Evolutionary conservation across 129 eudicot genomes (phyloP).

Genomic region (Helichrysum umbraculigerum): DNA sequence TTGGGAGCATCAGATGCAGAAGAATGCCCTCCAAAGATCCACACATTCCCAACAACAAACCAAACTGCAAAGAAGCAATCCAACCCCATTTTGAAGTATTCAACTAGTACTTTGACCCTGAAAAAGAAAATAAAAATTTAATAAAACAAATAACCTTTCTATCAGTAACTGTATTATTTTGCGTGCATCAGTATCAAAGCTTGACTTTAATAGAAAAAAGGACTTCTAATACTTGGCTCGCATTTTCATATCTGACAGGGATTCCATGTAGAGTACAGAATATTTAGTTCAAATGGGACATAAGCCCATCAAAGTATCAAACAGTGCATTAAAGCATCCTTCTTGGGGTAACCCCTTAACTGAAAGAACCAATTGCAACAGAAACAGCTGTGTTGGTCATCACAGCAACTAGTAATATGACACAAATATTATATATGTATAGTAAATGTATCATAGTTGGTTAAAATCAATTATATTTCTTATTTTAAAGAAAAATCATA

Average conservation of each 20-base stretch:
- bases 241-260: background rate
- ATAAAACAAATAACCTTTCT: background rate
- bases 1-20: slow-evolving; percentile 81
- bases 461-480: too few species aligned
- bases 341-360: background rate
- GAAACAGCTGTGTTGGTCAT: background rate
- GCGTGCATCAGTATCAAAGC: slow-evolving; percentile 5
- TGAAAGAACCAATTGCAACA: background rate
- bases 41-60: slow-evolving; percentile 97
- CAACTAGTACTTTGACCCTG: slow-evolving; percentile 76
- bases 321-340: background rate
- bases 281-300: background rate
- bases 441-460: too few species aligned
- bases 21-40: slow-evolving; percentile 96
- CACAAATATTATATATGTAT: too few species aligned
- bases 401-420: background rate
- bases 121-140: background rate
- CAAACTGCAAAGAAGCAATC: slow-evolving; percentile 98
- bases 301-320: background rate
- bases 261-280: background rate
- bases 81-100: slow-evolving; percentile 88
- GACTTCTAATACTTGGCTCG: background rate
- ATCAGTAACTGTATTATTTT: background rate
- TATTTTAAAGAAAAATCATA: too few species aligned
- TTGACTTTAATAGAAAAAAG: background rate